Evolutionary conservation across 208 protist genomes (phyloP).

Genomic region (Hexamita inflata): DNA sequence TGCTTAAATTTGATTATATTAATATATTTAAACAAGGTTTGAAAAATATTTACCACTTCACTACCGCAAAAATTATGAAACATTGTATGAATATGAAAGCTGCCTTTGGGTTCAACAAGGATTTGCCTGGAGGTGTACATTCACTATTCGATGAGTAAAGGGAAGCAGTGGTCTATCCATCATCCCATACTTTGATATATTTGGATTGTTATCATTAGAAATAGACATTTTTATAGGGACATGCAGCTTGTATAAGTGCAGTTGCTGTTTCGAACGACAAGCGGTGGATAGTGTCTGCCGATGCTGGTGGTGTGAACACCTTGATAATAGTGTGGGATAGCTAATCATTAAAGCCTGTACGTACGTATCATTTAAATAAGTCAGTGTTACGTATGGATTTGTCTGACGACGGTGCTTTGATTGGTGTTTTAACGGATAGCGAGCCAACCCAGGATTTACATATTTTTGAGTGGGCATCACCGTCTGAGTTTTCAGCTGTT

Average conservation of each 20-base stretch:
- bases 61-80: background rate
- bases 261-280: slow-evolving; percentile 21
- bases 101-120: slow-evolving; percentile 19
- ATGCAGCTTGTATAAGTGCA: background rate
- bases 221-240: slow-evolving; percentile 13
- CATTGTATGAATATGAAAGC: slow-evolving; percentile 25
- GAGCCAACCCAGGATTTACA: slow-evolving; percentile 5
- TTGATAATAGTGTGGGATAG: slow-evolving; percentile 12
- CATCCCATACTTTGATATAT: slow-evolving; percentile 20
- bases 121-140: slow-evolving; percentile 7
- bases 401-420: slow-evolving; percentile 17
- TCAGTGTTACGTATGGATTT: background rate
- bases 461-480: slow-evolving; percentile 14
- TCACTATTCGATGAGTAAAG: slow-evolving; percentile 23
- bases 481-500: background rate
- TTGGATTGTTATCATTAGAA: background rate
- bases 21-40: too few relatives aligned
- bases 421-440: slow-evolving; percentile 3
- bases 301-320: background rate
- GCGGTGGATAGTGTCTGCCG: slow-evolving; percentile 19
- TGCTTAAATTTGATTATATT: too few relatives aligned
- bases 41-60: too few relatives aligned
- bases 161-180: slow-evolving; percentile 21
- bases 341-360: background rate
- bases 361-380: background rate